Evolutionary conservation across 495 filamentous ascomycete species (phyloP).

Genomic region (Extremus antarcticus): DNA sequence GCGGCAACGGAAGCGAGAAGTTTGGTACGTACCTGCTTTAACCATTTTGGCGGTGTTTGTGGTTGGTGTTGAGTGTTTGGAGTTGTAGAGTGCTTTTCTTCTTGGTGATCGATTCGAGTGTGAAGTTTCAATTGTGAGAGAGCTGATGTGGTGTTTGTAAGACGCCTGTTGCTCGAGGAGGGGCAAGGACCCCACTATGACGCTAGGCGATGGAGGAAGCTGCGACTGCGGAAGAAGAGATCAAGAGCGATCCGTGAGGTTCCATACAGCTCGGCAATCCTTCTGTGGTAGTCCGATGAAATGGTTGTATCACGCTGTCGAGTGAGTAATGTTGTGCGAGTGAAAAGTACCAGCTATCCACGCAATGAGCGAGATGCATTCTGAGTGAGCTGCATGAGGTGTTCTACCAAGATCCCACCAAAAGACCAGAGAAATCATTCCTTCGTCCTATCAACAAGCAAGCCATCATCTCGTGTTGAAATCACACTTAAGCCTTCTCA

Average conservation of each 20-base stretch:
- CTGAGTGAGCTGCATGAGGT: too few species aligned
- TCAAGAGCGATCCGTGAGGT: too few species aligned
- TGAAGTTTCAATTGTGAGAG: neutral
- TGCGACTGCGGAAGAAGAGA: neutral
- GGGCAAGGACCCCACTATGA: neutral
- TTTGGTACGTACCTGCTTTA: constrained; percentile 72
- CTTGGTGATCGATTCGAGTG: neutral
- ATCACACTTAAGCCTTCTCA: constrained; percentile 26
- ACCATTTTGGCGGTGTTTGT: constrained; percentile 64
- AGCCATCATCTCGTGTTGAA: neutral
- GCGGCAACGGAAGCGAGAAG: neutral
- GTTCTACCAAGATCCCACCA: too few species aligned
- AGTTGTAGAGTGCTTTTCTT: neutral
- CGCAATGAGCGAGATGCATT: too few species aligned
- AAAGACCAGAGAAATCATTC: too few species aligned
- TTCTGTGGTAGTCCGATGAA: too few species aligned
- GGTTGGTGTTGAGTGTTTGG: neutral
- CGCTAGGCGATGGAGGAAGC: neutral
- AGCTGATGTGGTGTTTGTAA: neutral
- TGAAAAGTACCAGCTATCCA: too few species aligned
- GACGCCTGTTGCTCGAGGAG: neutral
- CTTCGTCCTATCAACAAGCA: too few species aligned
- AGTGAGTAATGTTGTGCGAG: too few species aligned
- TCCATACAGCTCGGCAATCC: too few species aligned
- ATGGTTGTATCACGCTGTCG: too few species aligned